Base-by-base conservation (phyloP, 768 basidiomycete species). In the Auriculariales sp. region DNA sequence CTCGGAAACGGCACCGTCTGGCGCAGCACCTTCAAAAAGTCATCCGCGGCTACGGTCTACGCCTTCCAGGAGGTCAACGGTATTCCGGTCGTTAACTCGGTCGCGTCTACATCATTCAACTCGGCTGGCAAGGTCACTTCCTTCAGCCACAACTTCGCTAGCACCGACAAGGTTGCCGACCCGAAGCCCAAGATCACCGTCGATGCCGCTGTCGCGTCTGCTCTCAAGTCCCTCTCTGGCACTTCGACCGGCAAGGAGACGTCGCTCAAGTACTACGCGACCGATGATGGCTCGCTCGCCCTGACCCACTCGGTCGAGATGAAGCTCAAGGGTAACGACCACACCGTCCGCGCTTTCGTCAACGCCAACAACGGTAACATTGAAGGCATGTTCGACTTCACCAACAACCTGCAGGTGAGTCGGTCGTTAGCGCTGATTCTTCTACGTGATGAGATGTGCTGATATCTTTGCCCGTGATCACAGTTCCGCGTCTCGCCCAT, bases 11-110 rank as follows among this genome's bases (percentile, higher is more conserved):
- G 32, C 9, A 17, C 50, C 32, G 45, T 51, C 15, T 44, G 46
- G 17, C 17, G 31, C 50, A 35, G 44, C 4, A 48, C 48, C n/a
- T n/a, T 30, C 39, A 30, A 48, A 45, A 34, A 50, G 4, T 24
- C 48, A 17, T 34, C 36, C 3, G 15, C 50, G 10, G 30, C 45
- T 17, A 50, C 51, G 30, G 53, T 54, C 24, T 54, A 51, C 44
- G 50, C 49, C 47, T 35, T 28, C 28, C 53, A 51, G 30, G 35
- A 51, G 17, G 17, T 54, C 5, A 54, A 54, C 24, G 50, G 50
- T 4, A 32, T 54, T 12, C 36, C 50, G 9, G 53, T 54, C 5
- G 50, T 50, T 15, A 54, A 54, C 46, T 46, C 34, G 22, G 49
- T 53, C 19, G 52, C 49, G 15, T 50, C 50, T 30, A 49, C 50